Evolutionary conservation across 2,329 filamentous ascomycete genomes (phyloP), one percentile per base, ranked within the genome.

Genomic region (Neonectria coccinea): DNA sequence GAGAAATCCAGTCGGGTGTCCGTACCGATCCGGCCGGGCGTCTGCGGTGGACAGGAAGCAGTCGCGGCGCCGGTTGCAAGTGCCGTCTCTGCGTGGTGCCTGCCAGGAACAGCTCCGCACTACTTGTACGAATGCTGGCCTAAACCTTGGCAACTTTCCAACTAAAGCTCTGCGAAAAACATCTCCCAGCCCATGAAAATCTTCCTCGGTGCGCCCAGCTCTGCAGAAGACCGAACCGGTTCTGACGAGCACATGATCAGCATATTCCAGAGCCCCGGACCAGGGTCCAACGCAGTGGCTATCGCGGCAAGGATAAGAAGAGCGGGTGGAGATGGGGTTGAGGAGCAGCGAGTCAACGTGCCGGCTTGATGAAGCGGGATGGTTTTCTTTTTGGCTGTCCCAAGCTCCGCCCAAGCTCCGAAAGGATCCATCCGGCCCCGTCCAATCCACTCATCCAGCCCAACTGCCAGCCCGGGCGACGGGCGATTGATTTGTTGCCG

Each of bases 311-410:
- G 54, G 54, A 58, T 63, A 54, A 63, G 60, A 45, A 41, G 48
- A 58, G 60, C 60, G 25, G 54, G 60, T 58, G 54, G 55, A 58
- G 60, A 57, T 63, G 39, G 25, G 25, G 16, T n/a, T 58, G 48
- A 39, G 48, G 50, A 31, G 56, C 33, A 72, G 52, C 64, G 39
- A 62, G 45, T 59, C 29, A 48, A 25, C 58, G 50, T 55, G 65
- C 64, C 64, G 58, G 59, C 55, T 56, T 51, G 45, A 55, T 64
- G 59, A 16, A 58, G 25, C 27, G 18, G 33, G n/a, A 51, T 65
- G 66, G 65, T 68, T 58, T 59, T 44, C 25, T 25, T 68, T 72
- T 70, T 72, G 64, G 45, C 42, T 52, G 66, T 39, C 36, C 33
- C 33, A 36, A 71, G 68, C 68, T 71, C 66, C 61, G 59, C 70